A percentile compares a stretch with the other conserved stretches of the same genome.
These are phyloP conservation scores for Camellia japonica DNA, from an alignment of 148 eudicot species.

Conservation along the genomic window DNA sequence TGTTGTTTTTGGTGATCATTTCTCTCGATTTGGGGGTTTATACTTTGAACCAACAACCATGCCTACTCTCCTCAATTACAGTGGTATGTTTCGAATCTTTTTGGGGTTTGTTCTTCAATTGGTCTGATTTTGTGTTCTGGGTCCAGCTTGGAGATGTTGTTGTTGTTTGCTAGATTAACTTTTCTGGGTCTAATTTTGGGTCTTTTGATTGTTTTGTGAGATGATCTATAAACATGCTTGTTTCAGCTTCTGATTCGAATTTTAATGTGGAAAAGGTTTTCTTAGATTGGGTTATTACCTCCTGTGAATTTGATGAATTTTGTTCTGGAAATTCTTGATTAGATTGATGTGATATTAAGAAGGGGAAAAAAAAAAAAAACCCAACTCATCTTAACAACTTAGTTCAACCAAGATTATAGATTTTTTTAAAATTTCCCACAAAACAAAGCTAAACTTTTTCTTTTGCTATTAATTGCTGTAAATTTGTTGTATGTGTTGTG, in stretches of 20 bases:
- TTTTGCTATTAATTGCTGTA: too few species aligned
- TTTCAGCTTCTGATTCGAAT: neutral
- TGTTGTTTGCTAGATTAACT: neutral
- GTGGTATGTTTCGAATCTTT: conserved; percentile 49
- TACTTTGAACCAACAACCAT: conserved; percentile 32
- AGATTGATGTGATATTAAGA: neutral
- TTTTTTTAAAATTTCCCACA: neutral
- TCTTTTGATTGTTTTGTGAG: neutral
- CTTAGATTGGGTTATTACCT: neutral
- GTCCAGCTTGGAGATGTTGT: neutral
- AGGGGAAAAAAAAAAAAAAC: too few species aligned
- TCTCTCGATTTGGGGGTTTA: conserved; percentile 23
- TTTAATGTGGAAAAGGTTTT: neutral
- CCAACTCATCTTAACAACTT: too few species aligned
- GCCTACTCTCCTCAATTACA: conserved; percentile 77
- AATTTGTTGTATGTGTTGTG: neutral
- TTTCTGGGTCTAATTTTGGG: neutral
- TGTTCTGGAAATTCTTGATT: neutral
- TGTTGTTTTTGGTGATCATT: conserved; percentile 32
- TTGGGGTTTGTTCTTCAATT: neutral
- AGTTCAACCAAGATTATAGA: too few species aligned
- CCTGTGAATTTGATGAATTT: neutral
- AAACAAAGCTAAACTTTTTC: too few species aligned
- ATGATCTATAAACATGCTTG: neutral
- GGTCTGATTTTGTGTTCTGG: neutral